Evolutionary conservation across 163 green algal species (phyloP).

Genomic region (Volvox carteri): DNA sequence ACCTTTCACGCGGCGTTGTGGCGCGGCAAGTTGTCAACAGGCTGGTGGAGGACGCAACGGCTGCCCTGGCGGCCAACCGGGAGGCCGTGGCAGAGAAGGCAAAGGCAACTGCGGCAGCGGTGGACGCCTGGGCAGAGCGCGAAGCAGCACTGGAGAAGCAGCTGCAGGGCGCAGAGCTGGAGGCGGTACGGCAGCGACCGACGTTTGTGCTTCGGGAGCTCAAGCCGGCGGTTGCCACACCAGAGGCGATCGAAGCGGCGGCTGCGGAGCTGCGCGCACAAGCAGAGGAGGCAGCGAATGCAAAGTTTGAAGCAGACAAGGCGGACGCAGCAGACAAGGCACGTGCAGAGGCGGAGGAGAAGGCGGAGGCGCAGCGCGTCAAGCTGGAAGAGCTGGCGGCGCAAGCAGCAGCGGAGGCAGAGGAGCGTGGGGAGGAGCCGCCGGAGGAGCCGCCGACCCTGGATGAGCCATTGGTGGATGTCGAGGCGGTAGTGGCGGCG

Average conservation of each 20-base stretch:
- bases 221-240: conserved; percentile 52
- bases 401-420: conserved; percentile 50
- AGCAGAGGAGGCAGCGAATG: conserved; percentile 61
- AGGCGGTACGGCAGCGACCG: conserved; percentile 61
- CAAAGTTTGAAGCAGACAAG: conserved; percentile 57
- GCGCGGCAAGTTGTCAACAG: conserved; percentile 63
- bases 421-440: conserved; percentile 49
- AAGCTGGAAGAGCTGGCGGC: conserved; percentile 48
- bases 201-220: conserved; percentile 71
- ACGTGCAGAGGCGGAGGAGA: conserved; percentile 56
- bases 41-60: conserved; percentile 68
- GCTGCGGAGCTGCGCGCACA: conserved; percentile 62
- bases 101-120: conserved; percentile 20
- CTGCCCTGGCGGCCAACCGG: conserved; percentile 34
- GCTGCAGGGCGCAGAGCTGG: conserved; percentile 61
- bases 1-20: conserved; percentile 66
- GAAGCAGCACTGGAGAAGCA: conserved; percentile 28
- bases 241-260: conserved; percentile 62
- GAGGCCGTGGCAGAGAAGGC: conserved; percentile 37
- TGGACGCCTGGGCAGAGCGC: conserved; percentile 53
- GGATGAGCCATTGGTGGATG: conserved; percentile 62
- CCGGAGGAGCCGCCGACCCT: conserved; percentile 49
- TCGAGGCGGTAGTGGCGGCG: conserved; percentile 70
- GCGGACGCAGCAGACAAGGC: conserved; percentile 58
- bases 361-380: conserved; percentile 52